Base-by-base conservation (phyloP, 1,139 yeast genomes). In the Taphrina populina region DNA sequence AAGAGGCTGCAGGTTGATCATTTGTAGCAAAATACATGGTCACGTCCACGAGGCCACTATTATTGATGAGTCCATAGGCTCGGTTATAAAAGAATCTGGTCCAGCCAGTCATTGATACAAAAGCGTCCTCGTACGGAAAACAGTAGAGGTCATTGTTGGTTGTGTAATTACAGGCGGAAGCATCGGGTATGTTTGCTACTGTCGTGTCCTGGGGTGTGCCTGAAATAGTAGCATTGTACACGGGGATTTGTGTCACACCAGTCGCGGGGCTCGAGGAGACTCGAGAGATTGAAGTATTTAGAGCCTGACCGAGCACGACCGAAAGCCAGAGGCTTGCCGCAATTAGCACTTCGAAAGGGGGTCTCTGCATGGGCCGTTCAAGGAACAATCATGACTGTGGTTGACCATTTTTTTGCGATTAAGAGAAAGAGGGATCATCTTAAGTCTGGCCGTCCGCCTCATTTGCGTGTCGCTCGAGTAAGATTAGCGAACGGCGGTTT, bases 91-190 rank as follows among this genome's bases (percentile, higher is more conserved):
- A 47, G 53, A 47, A 36, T 8, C 53, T 27, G 53, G 53, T 47
- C 53, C 53, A 47, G 44, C 53, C 53, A 27, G 53, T 47, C 53
- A 47, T 47, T 21, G 32, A 15, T n/a, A 47, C 53, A 26, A 47
- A 47, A 8, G 53, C 41, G 10, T 34, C 40, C 15, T 32, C 32
- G 4, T 26, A 15, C 8, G 54, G 54, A 23, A 49, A 49, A 32
- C 54, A 39, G 26, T 49, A 49, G 10, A 36, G 43, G 29, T 36
- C 52, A 19, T 46, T 26, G 23, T 37, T 26, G 26, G 52, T 35
- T 23, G 44, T 36, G 20, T 47, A 47, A 13, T 47, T 33, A 27
- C 53, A 47, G 15, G 36, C 32, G 15, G 44, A 26, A 8, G 30
- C 33, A 23, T 47, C 53, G 2, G 53, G 53, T 13, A 35, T 7